Percentiles rank a stretch among this genome's conserved stretches.
phyloP scores from a whole-genome alignment of 73 alveolate genomes.

The Breviolum minutum region DNA sequence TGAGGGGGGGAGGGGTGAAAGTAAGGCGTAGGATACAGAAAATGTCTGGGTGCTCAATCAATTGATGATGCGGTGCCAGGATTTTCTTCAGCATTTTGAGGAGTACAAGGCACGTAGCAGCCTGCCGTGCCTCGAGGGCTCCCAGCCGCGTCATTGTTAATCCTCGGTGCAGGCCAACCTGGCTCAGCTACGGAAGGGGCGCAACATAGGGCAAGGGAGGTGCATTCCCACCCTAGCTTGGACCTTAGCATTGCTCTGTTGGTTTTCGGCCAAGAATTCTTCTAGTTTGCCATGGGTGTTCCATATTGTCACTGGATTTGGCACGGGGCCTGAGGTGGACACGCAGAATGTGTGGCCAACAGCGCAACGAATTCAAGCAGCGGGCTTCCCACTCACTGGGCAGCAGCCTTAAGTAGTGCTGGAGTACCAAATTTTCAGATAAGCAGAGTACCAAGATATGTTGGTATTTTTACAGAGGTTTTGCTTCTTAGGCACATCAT shows the following conservation, averaged over 20 bases:
- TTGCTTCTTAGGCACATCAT: background rate
- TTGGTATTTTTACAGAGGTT: background rate
- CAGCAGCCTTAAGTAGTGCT: background rate
- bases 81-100: slow-evolving; percentile 54
- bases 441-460: background rate
- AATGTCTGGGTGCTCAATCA: background rate
- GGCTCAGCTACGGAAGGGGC: slow-evolving; percentile 36
- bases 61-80: slow-evolving; percentile 11
- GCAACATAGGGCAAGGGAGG: slow-evolving; percentile 47
- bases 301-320: background rate
- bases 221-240: slow-evolving; percentile 63
- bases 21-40: background rate
- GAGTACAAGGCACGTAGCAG: slow-evolving; percentile 65
- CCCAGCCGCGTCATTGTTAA: background rate
- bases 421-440: background rate
- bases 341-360: slow-evolving; percentile 93
- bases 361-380: slow-evolving; percentile 17
- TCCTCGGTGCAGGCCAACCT: slow-evolving; percentile 32
- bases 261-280: background rate
- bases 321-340: slow-evolving; percentile 38
- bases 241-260: background rate
- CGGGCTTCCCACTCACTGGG: slow-evolving; percentile 59
- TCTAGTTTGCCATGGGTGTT: background rate
- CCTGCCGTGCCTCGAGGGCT: background rate
- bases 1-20: no score